These are phyloP conservation scores for Beverwykella pulmonaria DNA, from an alignment of 495 filamentous ascomycete genomes.

Conservation along the genomic window DNA sequence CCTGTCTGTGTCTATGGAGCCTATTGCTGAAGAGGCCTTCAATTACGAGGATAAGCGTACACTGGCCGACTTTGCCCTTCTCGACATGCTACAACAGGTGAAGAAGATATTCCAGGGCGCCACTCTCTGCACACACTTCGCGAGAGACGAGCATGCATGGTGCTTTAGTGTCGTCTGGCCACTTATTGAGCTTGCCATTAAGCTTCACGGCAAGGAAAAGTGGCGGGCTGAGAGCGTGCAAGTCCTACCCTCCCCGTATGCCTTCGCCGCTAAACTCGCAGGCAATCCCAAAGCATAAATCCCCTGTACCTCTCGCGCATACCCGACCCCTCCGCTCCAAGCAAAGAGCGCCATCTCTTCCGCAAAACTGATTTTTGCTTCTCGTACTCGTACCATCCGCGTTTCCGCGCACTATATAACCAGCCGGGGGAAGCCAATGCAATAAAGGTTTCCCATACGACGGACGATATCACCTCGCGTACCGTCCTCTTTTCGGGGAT, in stretches of 20 bases:
- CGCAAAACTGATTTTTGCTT: slow-evolving; percentile 31
- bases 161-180: slow-evolving; percentile 23
- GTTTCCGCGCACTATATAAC: slow-evolving; percentile 14
- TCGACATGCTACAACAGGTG: slow-evolving; percentile 2
- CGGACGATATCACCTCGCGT: slow-evolving; percentile 17
- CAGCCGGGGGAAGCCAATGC: slow-evolving; percentile 7
- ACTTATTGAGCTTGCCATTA: slow-evolving; percentile 22
- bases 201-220: slow-evolving; percentile 10
- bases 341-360: slow-evolving; percentile 11
- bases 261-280: slow-evolving; percentile 12
- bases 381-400: slow-evolving; percentile 21
- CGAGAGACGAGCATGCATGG: slow-evolving; percentile 25
- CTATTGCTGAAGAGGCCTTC: slow-evolving; percentile 22
- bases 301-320: slow-evolving; percentile 16
- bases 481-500: slow-evolving; percentile 26
- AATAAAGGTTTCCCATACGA: slow-evolving; percentile 9
- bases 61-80: slow-evolving; percentile 11
- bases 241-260: slow-evolving; percentile 5
- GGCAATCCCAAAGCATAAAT: slow-evolving; percentile 25
- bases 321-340: slow-evolving; percentile 1
- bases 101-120: slow-evolving; percentile 21
- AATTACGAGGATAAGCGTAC: slow-evolving; percentile 12
- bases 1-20: slow-evolving; percentile 12
- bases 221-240: slow-evolving; percentile 25
- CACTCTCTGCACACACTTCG: slow-evolving; percentile 5